Conservation (phyloP, 257 asterid genomes). For the Solanum okadae region DNA sequence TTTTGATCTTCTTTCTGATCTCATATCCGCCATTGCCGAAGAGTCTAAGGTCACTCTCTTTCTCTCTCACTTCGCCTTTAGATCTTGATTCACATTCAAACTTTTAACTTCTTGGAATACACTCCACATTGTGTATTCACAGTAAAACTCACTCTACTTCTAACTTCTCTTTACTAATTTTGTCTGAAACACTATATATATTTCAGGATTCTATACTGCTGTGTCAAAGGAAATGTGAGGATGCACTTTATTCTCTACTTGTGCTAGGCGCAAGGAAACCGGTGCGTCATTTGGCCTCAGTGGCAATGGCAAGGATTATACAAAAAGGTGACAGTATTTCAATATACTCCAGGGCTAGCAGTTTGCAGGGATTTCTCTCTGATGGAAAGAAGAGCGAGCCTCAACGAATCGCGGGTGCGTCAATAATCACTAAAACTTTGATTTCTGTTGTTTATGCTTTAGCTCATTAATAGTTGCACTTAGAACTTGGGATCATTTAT, state of each 20-base stretch:
- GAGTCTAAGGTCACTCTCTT: conserved; percentile 58
- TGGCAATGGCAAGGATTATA: conserved; percentile 88
- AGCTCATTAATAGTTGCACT: not conserved
- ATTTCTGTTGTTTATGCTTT: not conserved
- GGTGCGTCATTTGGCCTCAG: conserved; percentile 88
- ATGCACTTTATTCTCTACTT: conserved; percentile 76
- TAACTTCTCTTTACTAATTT: too few relatives aligned
- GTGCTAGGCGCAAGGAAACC: conserved; percentile 96
- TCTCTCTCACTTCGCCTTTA: not conserved
- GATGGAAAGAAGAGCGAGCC: conserved; percentile 86
- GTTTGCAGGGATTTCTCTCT: conserved; percentile 92
- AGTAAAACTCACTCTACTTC: not conserved
- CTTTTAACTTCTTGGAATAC: not conserved
- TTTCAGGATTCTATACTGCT: conserved; percentile 72
- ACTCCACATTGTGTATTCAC: not conserved
- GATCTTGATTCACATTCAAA: not conserved
- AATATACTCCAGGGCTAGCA: conserved; percentile 94
- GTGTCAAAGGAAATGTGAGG: conserved; percentile 94
- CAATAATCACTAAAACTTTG: not conserved
- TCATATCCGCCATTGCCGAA: conserved; percentile 70
- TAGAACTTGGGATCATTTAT: not conserved
- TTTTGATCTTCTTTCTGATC: conserved; percentile 96
- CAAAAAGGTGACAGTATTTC: conserved; percentile 81
- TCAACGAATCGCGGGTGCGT: conserved; percentile 84
- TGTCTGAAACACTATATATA: too few relatives aligned